phyloP scores from a whole-genome alignment of 768 basidiomycete genomes.

The Calvatia gigantea region DNA sequence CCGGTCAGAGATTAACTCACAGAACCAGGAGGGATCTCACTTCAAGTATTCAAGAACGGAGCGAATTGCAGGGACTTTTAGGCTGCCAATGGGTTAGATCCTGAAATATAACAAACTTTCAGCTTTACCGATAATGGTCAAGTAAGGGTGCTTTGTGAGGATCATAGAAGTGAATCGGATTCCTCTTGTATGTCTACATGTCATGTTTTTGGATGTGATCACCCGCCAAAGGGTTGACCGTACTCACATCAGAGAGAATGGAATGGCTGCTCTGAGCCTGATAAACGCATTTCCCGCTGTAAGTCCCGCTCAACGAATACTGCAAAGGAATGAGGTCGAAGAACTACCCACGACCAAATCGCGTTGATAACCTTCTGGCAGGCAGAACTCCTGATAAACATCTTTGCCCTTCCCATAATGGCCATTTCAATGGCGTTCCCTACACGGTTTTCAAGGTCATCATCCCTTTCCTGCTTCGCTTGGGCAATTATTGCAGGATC shows the following conservation, averaged over 20 bases:
- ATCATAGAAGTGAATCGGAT: conserved; percentile 91
- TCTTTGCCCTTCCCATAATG: conserved; percentile 80
- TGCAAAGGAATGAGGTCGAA: not conserved
- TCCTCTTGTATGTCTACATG: conserved; percentile 84
- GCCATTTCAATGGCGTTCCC: conserved; percentile 95
- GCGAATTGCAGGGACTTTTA: conserved; percentile 92
- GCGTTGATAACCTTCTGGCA: conserved; percentile 89
- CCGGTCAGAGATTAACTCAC: conserved; percentile 6
- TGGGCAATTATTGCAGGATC: conserved; percentile 53
- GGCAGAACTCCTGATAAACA: conserved; percentile 85
- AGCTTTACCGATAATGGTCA: conserved; percentile 84
- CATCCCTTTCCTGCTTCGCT: conserved; percentile 62
- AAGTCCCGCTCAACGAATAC: conserved; percentile 12
- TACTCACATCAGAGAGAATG: conserved; percentile 81
- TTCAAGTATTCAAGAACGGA: conserved; percentile 88
- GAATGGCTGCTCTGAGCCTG: conserved; percentile 84
- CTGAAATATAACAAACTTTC: not conserved
- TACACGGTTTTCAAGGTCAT: conserved; percentile 72
- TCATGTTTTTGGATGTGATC: not conserved
- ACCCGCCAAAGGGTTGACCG: not conserved
- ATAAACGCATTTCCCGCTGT: conserved; percentile 89
- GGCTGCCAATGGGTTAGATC: conserved; percentile 33
- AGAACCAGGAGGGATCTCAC: conserved; percentile 34
- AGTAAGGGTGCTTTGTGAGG: conserved; percentile 91
- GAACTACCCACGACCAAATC: conserved; percentile 63